Percentiles rank a stretch among this genome's conserved stretches.
Conservation (phyloP, 1,139 yeast species). For the Saccharomyces hybrid region DNA sequence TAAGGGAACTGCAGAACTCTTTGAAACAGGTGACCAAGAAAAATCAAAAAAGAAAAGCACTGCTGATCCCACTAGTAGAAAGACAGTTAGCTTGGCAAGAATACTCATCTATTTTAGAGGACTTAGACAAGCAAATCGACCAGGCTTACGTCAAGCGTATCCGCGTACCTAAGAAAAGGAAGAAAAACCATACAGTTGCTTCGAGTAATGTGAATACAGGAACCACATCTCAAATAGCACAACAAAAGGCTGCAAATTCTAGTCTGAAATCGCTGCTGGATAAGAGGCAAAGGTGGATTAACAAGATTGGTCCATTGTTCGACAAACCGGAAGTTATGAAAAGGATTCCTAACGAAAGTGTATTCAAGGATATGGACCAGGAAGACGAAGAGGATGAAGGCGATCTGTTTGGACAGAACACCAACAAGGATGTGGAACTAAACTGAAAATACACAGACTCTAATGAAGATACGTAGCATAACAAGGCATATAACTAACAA, state of each 20-base stretch:
- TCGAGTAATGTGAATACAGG: slow-evolving; percentile 27
- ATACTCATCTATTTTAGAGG: slow-evolving; percentile 81
- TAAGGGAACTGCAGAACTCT: slow-evolving; percentile 64
- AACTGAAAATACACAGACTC: background rate
- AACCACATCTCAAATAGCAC: slow-evolving; percentile 37
- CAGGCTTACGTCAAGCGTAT: slow-evolving; percentile 84
- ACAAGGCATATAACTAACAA: background rate
- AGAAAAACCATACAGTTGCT: slow-evolving; percentile 40
- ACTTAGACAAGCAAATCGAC: slow-evolving; percentile 92
- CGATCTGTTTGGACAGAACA: slow-evolving; percentile 23
- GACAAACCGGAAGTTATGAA: slow-evolving; percentile 61
- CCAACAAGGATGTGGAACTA: slow-evolving; percentile 28
- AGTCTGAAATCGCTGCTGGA: slow-evolving; percentile 76
- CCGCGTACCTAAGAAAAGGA: slow-evolving; percentile 74
- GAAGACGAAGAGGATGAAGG: slow-evolving; percentile 42
- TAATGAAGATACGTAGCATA: background rate
- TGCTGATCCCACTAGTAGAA: slow-evolving; percentile 66
- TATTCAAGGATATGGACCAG: slow-evolving; percentile 52
- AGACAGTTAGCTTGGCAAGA: slow-evolving; percentile 95
- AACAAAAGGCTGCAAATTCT: slow-evolving; percentile 55
- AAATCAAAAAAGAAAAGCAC: slow-evolving; percentile 62
- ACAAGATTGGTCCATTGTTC: slow-evolving; percentile 81
- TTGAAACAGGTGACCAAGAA: slow-evolving; percentile 53
- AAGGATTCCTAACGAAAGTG: slow-evolving; percentile 60
- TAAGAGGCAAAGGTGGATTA: slow-evolving; percentile 83